Evolutionary conservation across 495 filamentous ascomycete genomes (phyloP).

Genomic region (Penicillium tannophilum): DNA sequence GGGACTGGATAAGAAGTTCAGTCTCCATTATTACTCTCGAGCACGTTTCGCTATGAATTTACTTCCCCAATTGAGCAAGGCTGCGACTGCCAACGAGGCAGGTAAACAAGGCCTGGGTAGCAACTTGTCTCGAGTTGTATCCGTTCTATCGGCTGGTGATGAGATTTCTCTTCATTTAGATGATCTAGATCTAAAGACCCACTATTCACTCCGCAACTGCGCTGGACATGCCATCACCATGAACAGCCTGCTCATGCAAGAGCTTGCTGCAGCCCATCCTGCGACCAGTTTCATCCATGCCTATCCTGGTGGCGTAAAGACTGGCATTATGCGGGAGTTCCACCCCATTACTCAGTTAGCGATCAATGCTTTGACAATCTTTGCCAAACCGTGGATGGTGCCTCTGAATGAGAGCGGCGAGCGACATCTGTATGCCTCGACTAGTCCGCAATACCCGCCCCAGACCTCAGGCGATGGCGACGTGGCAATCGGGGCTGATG

Average conservation of each 20-base stretch:
- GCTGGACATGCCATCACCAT: slow-evolving; percentile 52
- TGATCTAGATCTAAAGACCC: slow-evolving; percentile 48
- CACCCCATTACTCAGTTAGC: slow-evolving; percentile 14
- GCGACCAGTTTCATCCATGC: slow-evolving; percentile 60
- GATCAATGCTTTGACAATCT: slow-evolving; percentile 10
- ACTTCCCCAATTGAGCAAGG: slow-evolving; percentile 56
- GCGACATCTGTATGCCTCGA: slow-evolving; percentile 47
- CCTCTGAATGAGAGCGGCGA: slow-evolving; percentile 44
- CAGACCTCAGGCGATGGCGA: slow-evolving; percentile 3
- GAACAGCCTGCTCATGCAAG: slow-evolving; percentile 48
- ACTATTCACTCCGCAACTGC: slow-evolving; percentile 32
- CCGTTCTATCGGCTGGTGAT: slow-evolving; percentile 52
- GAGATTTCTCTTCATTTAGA: slow-evolving; percentile 50
- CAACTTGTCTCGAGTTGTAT: slow-evolving; percentile 58
- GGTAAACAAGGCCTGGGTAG: neutral
- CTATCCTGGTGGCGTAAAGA: slow-evolving; percentile 57
- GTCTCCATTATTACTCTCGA: slow-evolving; percentile 65
- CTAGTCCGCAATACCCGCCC: slow-evolving; percentile 40
- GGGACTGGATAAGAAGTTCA: slow-evolving; percentile 57
- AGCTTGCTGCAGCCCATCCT: slow-evolving; percentile 45
- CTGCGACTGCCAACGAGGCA: slow-evolving; percentile 16
- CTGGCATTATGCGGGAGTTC: slow-evolving; percentile 32
- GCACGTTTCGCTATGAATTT: slow-evolving; percentile 66
- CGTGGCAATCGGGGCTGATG: slow-evolving; percentile 24
- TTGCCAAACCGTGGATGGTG: slow-evolving; percentile 32